Base-by-base conservation (phyloP, 1,284 basidiomycete species). In the Rhodotorula sp. region DNA sequence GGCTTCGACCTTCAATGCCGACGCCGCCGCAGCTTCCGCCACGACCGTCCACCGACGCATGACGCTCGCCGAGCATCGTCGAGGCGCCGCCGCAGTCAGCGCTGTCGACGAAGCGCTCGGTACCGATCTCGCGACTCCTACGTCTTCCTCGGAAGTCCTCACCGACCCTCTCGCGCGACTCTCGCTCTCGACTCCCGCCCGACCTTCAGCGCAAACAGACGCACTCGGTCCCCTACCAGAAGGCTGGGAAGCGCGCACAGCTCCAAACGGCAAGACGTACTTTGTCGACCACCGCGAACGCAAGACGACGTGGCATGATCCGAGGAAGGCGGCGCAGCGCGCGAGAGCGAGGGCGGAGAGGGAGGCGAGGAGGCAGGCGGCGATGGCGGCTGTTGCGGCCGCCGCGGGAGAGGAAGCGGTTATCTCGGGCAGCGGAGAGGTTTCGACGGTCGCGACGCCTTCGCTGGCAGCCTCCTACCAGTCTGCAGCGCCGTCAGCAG, bases 231-330 rank as follows among this genome's bases (percentile, higher is more conserved):
- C 73, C 1, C 61, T 76, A 7, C 74, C 74, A 8, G 52, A 34
- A 0, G 68, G 69, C 3, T 74, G 70, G 70, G 73, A 74, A 55
- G 51, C 29, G 8, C 49, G 68, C 13, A 49, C 27, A 1, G 62
- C 67, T 0, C 66, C 67, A 24, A 65, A 60, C 51, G 74, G 72
- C 1, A 27, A 66, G 46, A 17, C 57, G 15, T 76, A 76, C 64
- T 76, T 68, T 32, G 74, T 76, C 20, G 70, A 75, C 30, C 74
- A 75, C 53, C 17, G 24, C 4, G 62, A 30, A 20, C n/a, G 65
- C 30, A 49, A 36, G 54, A 75, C 74, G 32, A 73, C 67, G 7
- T 75, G 74, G 74, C 53, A 64, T 1, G 70, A 73, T 27, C 74
- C 74, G 47, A 39, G 72, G 62, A 71, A 55, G 32, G 54, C 56